A percentile compares a stretch with the other conserved stretches of the same genome.
These are phyloP conservation scores for Solanum sejunctum DNA, from an alignment of 257 asterid genomes.

Conservation along the genomic window DNA sequence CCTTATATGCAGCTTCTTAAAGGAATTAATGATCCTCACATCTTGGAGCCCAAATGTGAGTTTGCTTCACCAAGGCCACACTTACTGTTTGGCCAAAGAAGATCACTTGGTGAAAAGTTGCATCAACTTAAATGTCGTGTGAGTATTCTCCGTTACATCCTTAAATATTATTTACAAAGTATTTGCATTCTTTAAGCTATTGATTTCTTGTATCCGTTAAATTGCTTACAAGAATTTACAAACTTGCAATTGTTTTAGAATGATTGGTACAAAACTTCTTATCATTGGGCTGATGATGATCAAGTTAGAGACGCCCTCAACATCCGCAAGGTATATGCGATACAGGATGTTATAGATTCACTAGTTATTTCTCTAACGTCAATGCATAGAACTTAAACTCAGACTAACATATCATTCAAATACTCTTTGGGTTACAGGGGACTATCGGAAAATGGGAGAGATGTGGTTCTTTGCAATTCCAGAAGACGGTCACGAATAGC, in stretches of 20 bases:
- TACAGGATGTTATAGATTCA: too few species aligned
- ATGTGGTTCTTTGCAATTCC: slow-evolving; percentile 1
- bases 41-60: slow-evolving; percentile 10
- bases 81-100: not conserved
- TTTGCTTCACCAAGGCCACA: not conserved
- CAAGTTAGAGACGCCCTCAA: slow-evolving; percentile 3
- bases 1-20: slow-evolving; percentile 1
- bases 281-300: slow-evolving; percentile 2
- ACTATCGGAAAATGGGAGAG: slow-evolving; percentile 10
- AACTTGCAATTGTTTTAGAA: not conserved
- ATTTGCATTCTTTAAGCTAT: not conserved
- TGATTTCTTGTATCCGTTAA: not conserved
- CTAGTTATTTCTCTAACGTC: not conserved
- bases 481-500: not conserved
- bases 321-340: slow-evolving; percentile 1
- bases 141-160: not conserved
- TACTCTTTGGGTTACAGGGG: not conserved
- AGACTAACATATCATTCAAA: not conserved
- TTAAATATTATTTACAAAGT: not conserved
- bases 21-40: not conserved
- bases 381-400: not conserved
- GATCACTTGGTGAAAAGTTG: slow-evolving; percentile 7
- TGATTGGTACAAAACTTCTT: not conserved
- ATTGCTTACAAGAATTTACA: not conserved
- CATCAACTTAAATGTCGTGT: slow-evolving; percentile 3